phyloP scores from a whole-genome alignment of 306 rosid genomes.

The Alnus glutinosa region DNA sequence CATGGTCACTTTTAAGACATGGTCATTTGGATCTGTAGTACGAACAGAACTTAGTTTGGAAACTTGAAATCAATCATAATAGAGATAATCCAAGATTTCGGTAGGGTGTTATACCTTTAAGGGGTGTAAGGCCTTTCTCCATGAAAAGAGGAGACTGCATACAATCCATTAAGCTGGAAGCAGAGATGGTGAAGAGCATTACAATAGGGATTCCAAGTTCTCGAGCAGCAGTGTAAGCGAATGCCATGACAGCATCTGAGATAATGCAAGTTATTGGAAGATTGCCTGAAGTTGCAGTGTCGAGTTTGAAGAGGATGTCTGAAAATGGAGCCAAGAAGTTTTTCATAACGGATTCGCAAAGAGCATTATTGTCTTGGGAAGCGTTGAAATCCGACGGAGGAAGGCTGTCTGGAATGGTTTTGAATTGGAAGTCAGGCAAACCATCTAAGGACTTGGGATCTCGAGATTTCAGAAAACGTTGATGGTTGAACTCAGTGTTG shows the following conservation, averaged over 20 bases:
- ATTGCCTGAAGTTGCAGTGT: neutral
- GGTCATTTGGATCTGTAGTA: neutral
- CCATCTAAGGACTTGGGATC: slow-evolving; percentile 9
- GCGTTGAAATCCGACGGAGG: neutral
- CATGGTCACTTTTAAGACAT: neutral
- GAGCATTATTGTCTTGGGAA: neutral
- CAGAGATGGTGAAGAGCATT: slow-evolving; percentile 2
- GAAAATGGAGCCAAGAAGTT: slow-evolving; percentile 1
- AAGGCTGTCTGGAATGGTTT: slow-evolving; percentile 21
- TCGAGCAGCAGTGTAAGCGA: neutral
- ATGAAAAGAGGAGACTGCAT: neutral
- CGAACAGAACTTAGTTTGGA: neutral
- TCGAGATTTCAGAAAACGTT: neutral
- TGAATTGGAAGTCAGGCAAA: slow-evolving; percentile 8
- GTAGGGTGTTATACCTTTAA: neutral
- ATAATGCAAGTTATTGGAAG: neutral
- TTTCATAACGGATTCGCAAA: neutral
- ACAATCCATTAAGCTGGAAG: neutral
- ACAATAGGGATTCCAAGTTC: neutral
- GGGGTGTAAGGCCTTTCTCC: slow-evolving; percentile 16
- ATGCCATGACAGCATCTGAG: slow-evolving; percentile 5
- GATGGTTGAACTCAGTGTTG: slow-evolving; percentile 21
- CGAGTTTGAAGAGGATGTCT: slow-evolving; percentile 10
- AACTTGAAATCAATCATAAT: neutral
- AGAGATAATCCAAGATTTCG: neutral